phyloP scores from a whole-genome alignment of 805 yeast genomes.

The Kregervanrija fluxuum region DNA sequence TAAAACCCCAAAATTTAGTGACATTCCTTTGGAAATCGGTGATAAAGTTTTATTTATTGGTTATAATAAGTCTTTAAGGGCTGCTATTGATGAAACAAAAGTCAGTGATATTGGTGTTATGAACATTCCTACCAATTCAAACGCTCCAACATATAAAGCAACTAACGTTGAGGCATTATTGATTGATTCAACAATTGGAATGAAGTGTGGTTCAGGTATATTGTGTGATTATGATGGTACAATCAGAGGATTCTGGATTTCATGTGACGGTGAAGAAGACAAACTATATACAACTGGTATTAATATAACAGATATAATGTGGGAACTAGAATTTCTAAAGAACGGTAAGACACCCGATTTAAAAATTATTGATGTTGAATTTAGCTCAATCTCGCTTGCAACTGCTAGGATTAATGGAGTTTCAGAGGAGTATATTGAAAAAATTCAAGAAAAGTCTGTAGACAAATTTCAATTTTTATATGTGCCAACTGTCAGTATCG shows the following conservation, averaged over 20 bases:
- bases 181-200: constrained; percentile 64
- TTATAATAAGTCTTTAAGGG: constrained; percentile 59
- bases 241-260: constrained; percentile 78
- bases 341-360: constrained; percentile 45
- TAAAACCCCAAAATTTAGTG: constrained; percentile 55
- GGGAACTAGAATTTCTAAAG: constrained; percentile 49
- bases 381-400: constrained; percentile 56
- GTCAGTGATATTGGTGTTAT: constrained; percentile 72
- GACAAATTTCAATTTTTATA: constrained; percentile 69
- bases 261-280: constrained; percentile 70
- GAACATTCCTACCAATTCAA: constrained; percentile 60
- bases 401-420: constrained; percentile 86
- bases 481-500: constrained; percentile 52
- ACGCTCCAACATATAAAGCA: constrained; percentile 77
- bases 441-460: constrained; percentile 46
- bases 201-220: constrained; percentile 71
- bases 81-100: constrained; percentile 66
- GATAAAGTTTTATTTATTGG: constrained; percentile 76
- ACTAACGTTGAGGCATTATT: constrained; percentile 73
- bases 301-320: constrained; percentile 59
- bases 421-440: constrained; percentile 71
- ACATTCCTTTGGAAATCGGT: constrained; percentile 59
- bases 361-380: constrained; percentile 74
- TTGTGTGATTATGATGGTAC: constrained; percentile 72
- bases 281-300: constrained; percentile 70